These are phyloP conservation scores for Alnus rubra DNA, from an alignment of 306 rosid species.

Conservation along the genomic window DNA sequence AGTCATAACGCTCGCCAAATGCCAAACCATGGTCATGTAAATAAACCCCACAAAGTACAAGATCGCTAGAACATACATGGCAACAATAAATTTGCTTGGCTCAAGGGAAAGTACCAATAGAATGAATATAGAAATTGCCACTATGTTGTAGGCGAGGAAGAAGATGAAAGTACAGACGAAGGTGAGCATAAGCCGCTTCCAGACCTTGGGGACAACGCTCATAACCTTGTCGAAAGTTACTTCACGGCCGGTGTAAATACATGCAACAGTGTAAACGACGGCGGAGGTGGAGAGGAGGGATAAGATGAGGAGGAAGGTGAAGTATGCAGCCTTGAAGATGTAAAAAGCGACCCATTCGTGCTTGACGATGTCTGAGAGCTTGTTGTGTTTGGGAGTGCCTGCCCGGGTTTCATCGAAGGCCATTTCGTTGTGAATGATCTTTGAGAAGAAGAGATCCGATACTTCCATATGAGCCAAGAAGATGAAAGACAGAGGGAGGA, in stretches of 20 bases:
- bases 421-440: slow-evolving; percentile 25
- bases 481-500: slow-evolving; percentile 71
- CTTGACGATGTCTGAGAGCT: slow-evolving; percentile 26
- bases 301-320: slow-evolving; percentile 38
- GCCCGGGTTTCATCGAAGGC: slow-evolving; percentile 5
- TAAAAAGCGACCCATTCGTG: slow-evolving; percentile 41
- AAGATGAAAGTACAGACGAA: slow-evolving; percentile 46
- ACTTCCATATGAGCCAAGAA: slow-evolving; percentile 48
- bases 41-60: slow-evolving; percentile 43
- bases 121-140: slow-evolving; percentile 1
- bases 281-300: slow-evolving; percentile 69
- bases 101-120: neutral
- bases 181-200: slow-evolving; percentile 66
- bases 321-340: slow-evolving; percentile 47
- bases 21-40: slow-evolving; percentile 65
- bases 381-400: slow-evolving; percentile 32
- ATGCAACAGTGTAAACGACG: slow-evolving; percentile 71
- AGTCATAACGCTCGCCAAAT: slow-evolving; percentile 58
- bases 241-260: slow-evolving; percentile 49
- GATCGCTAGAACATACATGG: neutral
- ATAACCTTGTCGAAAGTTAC: slow-evolving; percentile 45
- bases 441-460: slow-evolving; percentile 42
- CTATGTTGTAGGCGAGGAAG: slow-evolving; percentile 38
- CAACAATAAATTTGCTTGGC: accelerated
- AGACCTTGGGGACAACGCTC: slow-evolving; percentile 64